Evolutionary conservation across 2,329 filamentous ascomycete genomes (phyloP), one percentile per base, ranked within the genome.

Genomic region (Ascochyta lentis): DNA sequence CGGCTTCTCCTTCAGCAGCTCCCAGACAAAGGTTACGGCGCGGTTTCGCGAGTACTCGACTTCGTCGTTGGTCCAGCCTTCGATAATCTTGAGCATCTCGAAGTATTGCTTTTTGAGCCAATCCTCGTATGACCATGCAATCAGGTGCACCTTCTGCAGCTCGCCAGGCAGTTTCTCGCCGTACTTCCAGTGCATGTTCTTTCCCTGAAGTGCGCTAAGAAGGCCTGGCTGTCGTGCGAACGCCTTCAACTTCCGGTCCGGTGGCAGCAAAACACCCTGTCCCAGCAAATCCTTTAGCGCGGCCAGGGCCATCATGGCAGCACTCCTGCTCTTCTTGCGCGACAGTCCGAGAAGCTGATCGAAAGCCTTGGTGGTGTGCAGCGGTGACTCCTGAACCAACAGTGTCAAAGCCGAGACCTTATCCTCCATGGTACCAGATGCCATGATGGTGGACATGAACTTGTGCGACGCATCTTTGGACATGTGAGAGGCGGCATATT

Each of bases 361-460:
- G 59, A 98, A 87, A 0, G 93, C 90, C 71, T 95, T 94, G 60
- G 87, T 88, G 59, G 93, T 98, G 76, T 99, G 95, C 47, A 98
- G 80, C 16, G 95, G 95, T 8, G 96, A 98, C 76, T 99, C 95
- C 79, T 99, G 96, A 12, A 97, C 88, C 52, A 95, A 90, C 65
- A 99, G 82, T 4, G 95, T 99, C 69, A 99, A 81, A 3, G 95
- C 96, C 3, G 95, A 99, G 39, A 98, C 89, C 76, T 97, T 98
- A 76, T 99, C 95, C 52, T 92, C 96, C 66, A 98, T 85, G 9
- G 96, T 99, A 81, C 95, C 95, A 1, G 93, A 96, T 9, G 92
- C 82, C 91, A 98, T 97, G 74, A 99, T 97, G 16, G 92, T 96
- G 1, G 93, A 91, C 82, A 98, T 88, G 81, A 99, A 99, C 75